Evolutionary conservation across 2,329 filamentous ascomycete genomes (phyloP).

Genomic region (Ophiosphaerella herpotricha): DNA sequence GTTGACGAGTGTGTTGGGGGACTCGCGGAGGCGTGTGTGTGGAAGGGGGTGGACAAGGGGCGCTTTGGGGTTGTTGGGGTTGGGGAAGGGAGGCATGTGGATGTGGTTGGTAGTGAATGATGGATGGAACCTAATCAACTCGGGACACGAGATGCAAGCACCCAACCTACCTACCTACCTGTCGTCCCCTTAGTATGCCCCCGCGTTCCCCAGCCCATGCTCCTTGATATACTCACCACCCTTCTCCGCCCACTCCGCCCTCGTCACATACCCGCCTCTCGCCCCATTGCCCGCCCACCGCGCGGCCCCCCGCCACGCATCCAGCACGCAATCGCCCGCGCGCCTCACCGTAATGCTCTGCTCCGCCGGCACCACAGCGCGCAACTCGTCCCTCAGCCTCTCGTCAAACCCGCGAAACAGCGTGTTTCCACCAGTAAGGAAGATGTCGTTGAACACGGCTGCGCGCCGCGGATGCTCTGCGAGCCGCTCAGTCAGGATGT

Average conservation of each 20-base stretch:
- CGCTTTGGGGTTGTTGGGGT: conserved; percentile 85
- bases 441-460: conserved; percentile 81
- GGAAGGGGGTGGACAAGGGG: conserved; percentile 74
- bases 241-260: conserved; percentile 88
- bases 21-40: conserved; percentile 70
- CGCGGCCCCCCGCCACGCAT: conserved; percentile 93
- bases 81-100: conserved; percentile 75
- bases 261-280: conserved; percentile 70
- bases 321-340: conserved; percentile 76
- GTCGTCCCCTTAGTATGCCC: conserved; percentile 4
- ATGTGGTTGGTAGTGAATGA: conserved; percentile 10
- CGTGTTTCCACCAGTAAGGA: conserved; percentile 92
- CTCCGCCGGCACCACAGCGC: conserved; percentile 73
- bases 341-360: conserved; percentile 70
- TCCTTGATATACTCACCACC: conserved; percentile 92
- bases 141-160: too few relatives aligned
- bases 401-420: conserved; percentile 87
- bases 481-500: conserved; percentile 85
- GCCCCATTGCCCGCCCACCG: conserved; percentile 73
- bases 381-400: conserved; percentile 72
- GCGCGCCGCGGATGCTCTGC: conserved; percentile 61
- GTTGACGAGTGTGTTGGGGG: conserved; percentile 55
- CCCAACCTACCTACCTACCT: too few relatives aligned
- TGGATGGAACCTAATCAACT: too few relatives aligned
- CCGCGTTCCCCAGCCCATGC: conserved; percentile 51